Conservation (phyloP, 1,284 basidiomycete species). For the Boletellus sp. region DNA sequence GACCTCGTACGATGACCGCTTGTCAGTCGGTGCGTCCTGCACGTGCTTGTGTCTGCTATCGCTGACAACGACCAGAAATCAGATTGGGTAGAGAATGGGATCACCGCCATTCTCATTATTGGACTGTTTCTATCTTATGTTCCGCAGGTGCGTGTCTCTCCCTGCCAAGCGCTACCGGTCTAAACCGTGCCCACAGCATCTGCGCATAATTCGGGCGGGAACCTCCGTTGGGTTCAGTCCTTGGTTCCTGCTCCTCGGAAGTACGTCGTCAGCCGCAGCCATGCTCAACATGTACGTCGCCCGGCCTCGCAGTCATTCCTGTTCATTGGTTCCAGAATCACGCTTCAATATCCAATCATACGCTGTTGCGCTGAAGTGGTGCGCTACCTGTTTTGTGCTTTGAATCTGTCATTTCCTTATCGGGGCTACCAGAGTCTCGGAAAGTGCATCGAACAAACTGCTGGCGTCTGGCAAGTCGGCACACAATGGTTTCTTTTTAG, state of each 20-base stretch:
- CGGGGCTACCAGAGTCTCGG: conserved; percentile 50
- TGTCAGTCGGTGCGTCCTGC: conserved; percentile 20
- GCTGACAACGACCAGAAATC: conserved; percentile 50
- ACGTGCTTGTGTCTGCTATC: neutral
- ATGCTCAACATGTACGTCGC: conserved; percentile 74
- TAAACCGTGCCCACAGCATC: conserved; percentile 46
- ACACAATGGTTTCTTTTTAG: conserved; percentile 87
- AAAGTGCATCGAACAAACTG: conserved; percentile 77
- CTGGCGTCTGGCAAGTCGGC: conserved; percentile 82
- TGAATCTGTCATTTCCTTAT: conserved; percentile 1
- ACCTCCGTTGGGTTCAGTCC: conserved; percentile 89
- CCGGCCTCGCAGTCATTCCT: neutral
- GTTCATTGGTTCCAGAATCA: conserved; percentile 46
- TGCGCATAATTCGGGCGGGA: conserved; percentile 68
- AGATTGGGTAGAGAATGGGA: conserved; percentile 70
- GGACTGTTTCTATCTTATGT: conserved; percentile 86
- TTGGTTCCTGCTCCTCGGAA: conserved; percentile 91
- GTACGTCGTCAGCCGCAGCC: conserved; percentile 76
- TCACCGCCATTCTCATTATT: conserved; percentile 71
- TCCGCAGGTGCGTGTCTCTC: conserved; percentile 63
- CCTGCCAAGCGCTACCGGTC: neutral
- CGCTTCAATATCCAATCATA: conserved; percentile 86
- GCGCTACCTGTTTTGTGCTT: conserved; percentile 29
- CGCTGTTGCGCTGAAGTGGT: conserved; percentile 79
- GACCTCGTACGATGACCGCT: conserved; percentile 6